Evolutionary conservation across 768 basidiomycete genomes (phyloP).

Genomic region (Steccherinum ochraceum): DNA sequence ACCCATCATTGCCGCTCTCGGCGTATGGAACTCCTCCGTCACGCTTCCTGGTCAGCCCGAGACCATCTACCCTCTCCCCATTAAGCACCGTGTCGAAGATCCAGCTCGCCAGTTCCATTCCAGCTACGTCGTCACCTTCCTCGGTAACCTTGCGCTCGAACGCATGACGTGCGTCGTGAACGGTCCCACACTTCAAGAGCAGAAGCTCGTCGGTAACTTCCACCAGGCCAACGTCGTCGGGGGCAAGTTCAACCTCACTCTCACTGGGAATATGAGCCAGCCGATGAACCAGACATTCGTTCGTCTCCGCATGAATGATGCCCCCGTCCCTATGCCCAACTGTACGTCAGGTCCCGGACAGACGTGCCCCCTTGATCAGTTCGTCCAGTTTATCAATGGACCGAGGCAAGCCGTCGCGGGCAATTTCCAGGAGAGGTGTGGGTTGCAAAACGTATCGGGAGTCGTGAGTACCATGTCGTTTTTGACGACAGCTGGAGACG

Average conservation of each 20-base stretch:
- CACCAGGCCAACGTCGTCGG: neutral
- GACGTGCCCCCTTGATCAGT: constrained; percentile 30
- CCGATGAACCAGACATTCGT: constrained; percentile 26
- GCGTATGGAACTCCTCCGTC: constrained; percentile 31
- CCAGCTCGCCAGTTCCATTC: neutral
- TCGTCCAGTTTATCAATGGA: constrained; percentile 13
- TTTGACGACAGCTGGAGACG: neutral
- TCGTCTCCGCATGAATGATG: constrained; percentile 33
- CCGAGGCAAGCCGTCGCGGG: constrained; percentile 19
- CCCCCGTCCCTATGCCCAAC: constrained; percentile 34
- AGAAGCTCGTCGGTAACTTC: neutral
- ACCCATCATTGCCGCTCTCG: constrained; percentile 35
- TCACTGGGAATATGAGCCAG: constrained; percentile 24
- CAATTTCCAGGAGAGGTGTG: constrained; percentile 33
- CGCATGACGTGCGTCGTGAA: constrained; percentile 26
- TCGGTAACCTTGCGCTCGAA: constrained; percentile 36
- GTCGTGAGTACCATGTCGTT: neutral
- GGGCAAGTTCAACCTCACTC: constrained; percentile 3
- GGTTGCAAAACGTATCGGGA: constrained; percentile 13
- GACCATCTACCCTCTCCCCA: neutral
- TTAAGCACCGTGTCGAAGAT: neutral
- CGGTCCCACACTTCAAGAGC: neutral
- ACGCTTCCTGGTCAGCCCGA: neutral
- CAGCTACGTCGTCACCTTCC: constrained; percentile 18
- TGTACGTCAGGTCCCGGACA: constrained; percentile 34